A percentile compares a stretch with the other conserved stretches of the same genome.
These are phyloP conservation scores for Hirsutella minnesotensis DNA, from an alignment of 2,329 filamentous ascomycete genomes.

Conservation along the genomic window DNA sequence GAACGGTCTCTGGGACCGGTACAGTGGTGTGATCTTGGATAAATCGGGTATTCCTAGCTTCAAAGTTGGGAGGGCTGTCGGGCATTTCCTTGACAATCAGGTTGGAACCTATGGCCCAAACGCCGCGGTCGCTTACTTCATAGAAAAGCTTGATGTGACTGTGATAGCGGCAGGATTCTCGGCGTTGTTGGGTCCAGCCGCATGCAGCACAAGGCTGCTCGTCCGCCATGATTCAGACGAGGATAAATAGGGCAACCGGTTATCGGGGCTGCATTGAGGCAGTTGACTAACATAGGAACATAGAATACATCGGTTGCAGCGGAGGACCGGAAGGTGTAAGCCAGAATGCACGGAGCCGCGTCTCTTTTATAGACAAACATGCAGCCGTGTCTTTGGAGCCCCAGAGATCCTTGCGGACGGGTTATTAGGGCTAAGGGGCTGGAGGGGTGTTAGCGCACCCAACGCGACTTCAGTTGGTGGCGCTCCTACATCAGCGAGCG, in stretches of 20 bases:
- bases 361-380: not conserved
- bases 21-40: constrained; percentile 6
- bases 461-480: too few relatives aligned
- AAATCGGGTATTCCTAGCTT: constrained; percentile 6
- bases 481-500: too few relatives aligned
- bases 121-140: constrained; percentile 12
- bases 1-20: constrained; percentile 4
- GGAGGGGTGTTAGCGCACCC: too few relatives aligned
- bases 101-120: constrained; percentile 17
- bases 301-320: not conserved
- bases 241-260: not conserved
- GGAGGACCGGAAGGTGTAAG: not conserved
- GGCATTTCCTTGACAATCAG: constrained; percentile 16
- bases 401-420: too few relatives aligned
- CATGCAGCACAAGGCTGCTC: constrained; percentile 5
- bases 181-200: constrained; percentile 5
- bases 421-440: too few relatives aligned
- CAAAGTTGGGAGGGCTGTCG: constrained; percentile 5
- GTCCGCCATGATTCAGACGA: constrained; percentile 1
- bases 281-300: not conserved
- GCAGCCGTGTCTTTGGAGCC: too few relatives aligned
- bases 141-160: constrained; percentile 13
- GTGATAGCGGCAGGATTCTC: constrained; percentile 5
- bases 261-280: not conserved
- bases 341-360: not conserved